Evolutionary conservation across 2,329 filamentous ascomycete species (phyloP), one percentile per base, ranked within the genome.

Genomic region (Talaromyces sp.): DNA sequence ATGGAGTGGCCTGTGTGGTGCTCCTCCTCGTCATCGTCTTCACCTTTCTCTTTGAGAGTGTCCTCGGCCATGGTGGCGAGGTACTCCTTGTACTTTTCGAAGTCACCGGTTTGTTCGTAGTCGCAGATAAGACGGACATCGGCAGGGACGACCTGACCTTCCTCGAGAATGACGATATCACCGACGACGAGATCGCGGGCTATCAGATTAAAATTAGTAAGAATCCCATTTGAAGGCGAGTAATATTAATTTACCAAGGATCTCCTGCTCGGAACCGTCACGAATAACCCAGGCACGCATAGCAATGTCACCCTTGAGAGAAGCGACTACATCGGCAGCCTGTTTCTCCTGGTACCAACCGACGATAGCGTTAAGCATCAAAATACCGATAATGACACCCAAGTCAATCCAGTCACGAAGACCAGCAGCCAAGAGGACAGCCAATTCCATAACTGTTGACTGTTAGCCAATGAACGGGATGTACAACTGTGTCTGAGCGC

Each of bases 261-360:
- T 88, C 66, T 88, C 84, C 69, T 86, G 78, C 77, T 89, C 86
- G 66, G 79, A 77, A 65, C 88, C 88, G 72, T 89, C 82, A 72
- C 89, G 87, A 69, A 91, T 79, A 70, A 88, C 87, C 67, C 79
- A 84, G 19, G 87, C 85, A 77, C 86, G 88, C 86, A 91, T 88
- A 70, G 89, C 88, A 72, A 91, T 91, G 72, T 91, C 89, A 78
- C 89, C 89, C 81, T 90, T 90, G 68, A 91, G 80, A 68, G 82
- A 86, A 49, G 88, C 88, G 72, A 90, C 88, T 70, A 90, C 88
- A 78, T 91, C 88, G 68, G 88, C 88, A 70, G 88, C 89, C 77
- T 90, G 88, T 81, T 91, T 91, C 79, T 91, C 88, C 76, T 91
- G 89, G 76, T 91, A 91, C 85, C 88, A 91, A 80, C 89, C 89